phyloP scores from a whole-genome alignment of 306 rosid genomes.

The Trifolium repens region DNA sequence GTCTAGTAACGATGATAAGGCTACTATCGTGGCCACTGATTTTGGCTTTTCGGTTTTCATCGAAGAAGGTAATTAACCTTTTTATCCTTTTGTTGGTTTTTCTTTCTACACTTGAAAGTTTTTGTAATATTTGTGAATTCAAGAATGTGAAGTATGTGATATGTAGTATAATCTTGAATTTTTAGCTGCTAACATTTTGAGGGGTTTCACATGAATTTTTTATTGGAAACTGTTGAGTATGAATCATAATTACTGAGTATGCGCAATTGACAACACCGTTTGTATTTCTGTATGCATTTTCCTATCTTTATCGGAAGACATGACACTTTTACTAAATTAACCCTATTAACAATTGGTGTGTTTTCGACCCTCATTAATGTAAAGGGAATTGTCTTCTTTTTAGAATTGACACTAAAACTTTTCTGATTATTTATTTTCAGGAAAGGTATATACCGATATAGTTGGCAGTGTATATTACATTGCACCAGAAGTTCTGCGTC shows the following conservation, averaged over 20 bases:
- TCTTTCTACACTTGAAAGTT: slow-evolving; percentile 15
- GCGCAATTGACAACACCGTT: no score
- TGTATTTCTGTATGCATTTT: no score
- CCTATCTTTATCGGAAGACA: no score
- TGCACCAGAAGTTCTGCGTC: slow-evolving; percentile 82
- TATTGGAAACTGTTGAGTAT: no score
- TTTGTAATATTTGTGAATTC: neutral
- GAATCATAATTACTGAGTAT: no score
- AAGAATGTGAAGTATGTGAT: slow-evolving; percentile 11
- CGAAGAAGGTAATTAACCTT: slow-evolving; percentile 64
- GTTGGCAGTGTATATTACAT: slow-evolving; percentile 91
- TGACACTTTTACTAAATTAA: no score
- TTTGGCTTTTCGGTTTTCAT: slow-evolving; percentile 89
- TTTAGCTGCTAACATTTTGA: no score
- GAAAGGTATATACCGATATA: slow-evolving; percentile 73
- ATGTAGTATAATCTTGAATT: slow-evolving; percentile 19
- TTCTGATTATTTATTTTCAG: slow-evolving; percentile 48
- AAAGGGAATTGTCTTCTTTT: neutral
- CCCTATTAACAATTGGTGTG: no score
- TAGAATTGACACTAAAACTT: neutral
- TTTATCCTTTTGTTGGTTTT: slow-evolving; percentile 18
- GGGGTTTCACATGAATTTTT: no score
- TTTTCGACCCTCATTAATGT: no score
- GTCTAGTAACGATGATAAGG: slow-evolving; percentile 70
- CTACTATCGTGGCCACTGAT: slow-evolving; percentile 81